These are phyloP conservation scores for Coix lacrymajobi DNA, from an alignment of 176 grass and related monocot species.

Conservation along the genomic window DNA sequence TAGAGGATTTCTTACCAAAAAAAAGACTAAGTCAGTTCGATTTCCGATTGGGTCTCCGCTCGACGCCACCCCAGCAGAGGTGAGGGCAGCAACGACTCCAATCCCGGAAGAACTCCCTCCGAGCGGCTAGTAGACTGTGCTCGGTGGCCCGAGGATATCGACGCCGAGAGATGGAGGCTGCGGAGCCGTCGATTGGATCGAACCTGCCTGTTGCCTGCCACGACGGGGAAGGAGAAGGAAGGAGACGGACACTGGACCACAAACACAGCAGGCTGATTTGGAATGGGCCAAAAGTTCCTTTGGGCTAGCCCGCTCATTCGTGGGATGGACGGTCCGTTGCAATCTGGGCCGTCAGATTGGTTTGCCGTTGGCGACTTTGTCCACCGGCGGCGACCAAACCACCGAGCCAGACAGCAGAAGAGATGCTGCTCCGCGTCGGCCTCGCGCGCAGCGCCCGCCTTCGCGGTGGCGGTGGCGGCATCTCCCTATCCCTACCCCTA, in stretches of 20 bases:
- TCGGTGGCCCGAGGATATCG: neutral
- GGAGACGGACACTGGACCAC: neutral
- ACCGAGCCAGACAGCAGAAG: neutral
- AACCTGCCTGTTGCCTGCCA: neutral
- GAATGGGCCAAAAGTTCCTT: neutral
- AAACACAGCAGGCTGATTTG: neutral
- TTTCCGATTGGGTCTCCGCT: neutral
- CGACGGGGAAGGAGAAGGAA: neutral
- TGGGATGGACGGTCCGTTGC: too few species aligned
- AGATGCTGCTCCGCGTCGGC: constrained; percentile 48
- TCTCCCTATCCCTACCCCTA: neutral
- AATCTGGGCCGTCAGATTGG: neutral
- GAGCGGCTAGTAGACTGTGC: neutral
- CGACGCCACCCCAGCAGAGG: neutral
- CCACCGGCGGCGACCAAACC: neutral
- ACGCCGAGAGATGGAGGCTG: neutral
- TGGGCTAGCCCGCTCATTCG: neutral
- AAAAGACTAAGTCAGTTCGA: neutral
- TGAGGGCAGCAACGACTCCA: neutral
- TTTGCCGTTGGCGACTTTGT: neutral
- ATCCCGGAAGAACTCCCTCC: neutral
- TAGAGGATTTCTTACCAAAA: neutral
- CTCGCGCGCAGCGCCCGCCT: constrained; percentile 20
- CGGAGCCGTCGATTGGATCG: neutral
- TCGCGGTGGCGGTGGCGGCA: constrained; percentile 14